A percentile compares a stretch with the other conserved stretches of the same genome.
Evolutionary conservation across 805 yeast species (phyloP).

Genomic region (Diddensiella santjacobensis): DNA sequence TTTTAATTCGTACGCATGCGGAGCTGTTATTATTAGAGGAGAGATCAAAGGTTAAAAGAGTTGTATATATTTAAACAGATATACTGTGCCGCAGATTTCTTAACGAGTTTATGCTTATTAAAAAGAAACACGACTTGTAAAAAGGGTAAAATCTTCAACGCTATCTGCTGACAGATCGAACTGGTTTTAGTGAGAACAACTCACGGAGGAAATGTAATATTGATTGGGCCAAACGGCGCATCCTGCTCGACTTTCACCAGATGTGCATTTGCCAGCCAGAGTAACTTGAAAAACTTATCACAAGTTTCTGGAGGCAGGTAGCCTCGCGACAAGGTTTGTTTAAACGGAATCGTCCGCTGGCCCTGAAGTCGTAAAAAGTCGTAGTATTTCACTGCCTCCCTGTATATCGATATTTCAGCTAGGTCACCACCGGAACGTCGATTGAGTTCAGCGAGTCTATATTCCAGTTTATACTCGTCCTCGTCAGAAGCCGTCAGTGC

Average conservation of each 20-base stretch:
- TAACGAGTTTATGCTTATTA: slow-evolving; percentile 2
- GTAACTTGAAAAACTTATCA: slow-evolving; percentile 3
- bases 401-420: not conserved
- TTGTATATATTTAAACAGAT: slow-evolving; percentile 3
- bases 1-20: not conserved
- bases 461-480: too few relatives aligned
- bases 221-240: not conserved
- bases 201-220: not conserved
- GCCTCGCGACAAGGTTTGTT: not conserved
- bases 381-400: not conserved
- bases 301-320: not conserved
- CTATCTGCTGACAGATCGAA: too few relatives aligned
- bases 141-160: too few relatives aligned
- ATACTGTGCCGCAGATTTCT: not conserved
- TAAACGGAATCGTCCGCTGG: not conserved
- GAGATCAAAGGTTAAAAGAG: not conserved
- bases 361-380: not conserved
- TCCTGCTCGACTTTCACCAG: slow-evolving; percentile 10
- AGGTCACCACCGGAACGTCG: not conserved
- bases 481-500: not conserved
- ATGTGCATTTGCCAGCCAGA: slow-evolving; percentile 8
- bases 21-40: slow-evolving; percentile 2
- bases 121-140: not conserved
- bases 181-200: too few relatives aligned
- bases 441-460: too few relatives aligned